Evolutionary conservation across 371 early-diverging fungal species (phyloP).

Genomic region (Sanchytrium tribonematis): DNA sequence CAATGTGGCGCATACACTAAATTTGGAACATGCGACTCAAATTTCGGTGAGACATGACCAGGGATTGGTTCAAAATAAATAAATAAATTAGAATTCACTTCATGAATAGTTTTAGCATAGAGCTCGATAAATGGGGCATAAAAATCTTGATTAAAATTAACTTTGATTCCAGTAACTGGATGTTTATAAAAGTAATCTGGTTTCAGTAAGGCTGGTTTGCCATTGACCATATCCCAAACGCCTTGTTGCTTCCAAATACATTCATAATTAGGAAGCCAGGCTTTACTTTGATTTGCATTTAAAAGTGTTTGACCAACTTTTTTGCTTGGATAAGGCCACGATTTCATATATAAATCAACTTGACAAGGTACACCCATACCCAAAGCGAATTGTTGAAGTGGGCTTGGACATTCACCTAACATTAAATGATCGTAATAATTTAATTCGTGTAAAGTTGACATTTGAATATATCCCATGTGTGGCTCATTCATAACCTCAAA

Average conservation of each 20-base stretch:
- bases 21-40: conserved; percentile 13
- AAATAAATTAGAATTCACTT: conserved; percentile 20
- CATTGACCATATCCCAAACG: conserved; percentile 12
- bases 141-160: conserved; percentile 17
- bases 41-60: conserved; percentile 26
- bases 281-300: conserved; percentile 20
- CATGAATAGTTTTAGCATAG: conserved; percentile 18
- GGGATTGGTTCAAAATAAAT: conserved; percentile 37
- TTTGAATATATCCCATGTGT: background rate
- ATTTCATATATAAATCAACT: conserved; percentile 23
- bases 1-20: conserved; percentile 40
- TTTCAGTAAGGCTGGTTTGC: conserved; percentile 10
- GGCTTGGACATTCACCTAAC: conserved; percentile 29
- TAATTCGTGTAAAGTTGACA: conserved; percentile 16
- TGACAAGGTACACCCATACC: conserved; percentile 25
- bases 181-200: conserved; percentile 26
- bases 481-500: background rate
- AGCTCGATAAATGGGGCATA: conserved; percentile 25
- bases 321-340: conserved; percentile 26
- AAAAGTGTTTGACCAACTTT: conserved; percentile 14
- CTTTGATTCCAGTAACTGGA: conserved; percentile 16
- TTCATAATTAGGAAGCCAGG: conserved; percentile 23
- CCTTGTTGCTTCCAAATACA: conserved; percentile 41
- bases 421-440: conserved; percentile 23
- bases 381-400: conserved; percentile 27